Evolutionary conservation across 2,329 filamentous ascomycete species (phyloP).

Genomic region (Simplicillium sp.): DNA sequence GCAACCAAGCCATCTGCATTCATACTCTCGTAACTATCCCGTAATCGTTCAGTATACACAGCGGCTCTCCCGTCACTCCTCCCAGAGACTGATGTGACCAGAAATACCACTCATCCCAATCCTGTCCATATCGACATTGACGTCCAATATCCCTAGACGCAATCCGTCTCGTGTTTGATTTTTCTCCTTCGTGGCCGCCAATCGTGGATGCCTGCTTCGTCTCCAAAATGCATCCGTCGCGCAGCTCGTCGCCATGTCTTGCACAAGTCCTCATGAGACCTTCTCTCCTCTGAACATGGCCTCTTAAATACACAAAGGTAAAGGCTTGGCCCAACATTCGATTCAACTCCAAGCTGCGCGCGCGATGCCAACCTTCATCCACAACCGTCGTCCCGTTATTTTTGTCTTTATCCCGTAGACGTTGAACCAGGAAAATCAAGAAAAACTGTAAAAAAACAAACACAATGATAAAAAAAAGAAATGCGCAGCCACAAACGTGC

Average conservation of each 20-base stretch:
- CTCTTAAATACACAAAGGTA: too few relatives aligned
- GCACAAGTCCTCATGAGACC: too few relatives aligned
- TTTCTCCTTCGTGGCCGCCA: too few relatives aligned
- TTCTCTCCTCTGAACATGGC: too few relatives aligned
- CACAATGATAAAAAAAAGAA: too few relatives aligned
- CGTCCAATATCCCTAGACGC: neutral
- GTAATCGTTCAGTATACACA: neutral
- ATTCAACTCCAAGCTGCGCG: neutral
- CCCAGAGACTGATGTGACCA: neutral
- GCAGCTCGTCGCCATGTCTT: neutral
- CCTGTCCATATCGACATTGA: neutral
- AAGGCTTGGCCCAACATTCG: neutral
- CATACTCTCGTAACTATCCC: neutral
- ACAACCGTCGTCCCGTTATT: neutral
- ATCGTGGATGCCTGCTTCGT: too few relatives aligned
- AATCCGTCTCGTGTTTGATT: too few relatives aligned
- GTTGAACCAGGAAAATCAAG: too few relatives aligned
- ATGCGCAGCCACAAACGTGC: too few relatives aligned
- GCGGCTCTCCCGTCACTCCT: neutral
- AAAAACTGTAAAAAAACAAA: too few relatives aligned
- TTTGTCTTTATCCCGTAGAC: too few relatives aligned
- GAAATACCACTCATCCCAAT: neutral
- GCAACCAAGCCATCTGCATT: neutral
- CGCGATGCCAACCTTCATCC: neutral
- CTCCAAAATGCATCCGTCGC: too few relatives aligned